A percentile compares a stretch with the other conserved stretches of the same genome.
Conservation (phyloP, 306 rosid species). For the Cucumis cinereus region DNA sequence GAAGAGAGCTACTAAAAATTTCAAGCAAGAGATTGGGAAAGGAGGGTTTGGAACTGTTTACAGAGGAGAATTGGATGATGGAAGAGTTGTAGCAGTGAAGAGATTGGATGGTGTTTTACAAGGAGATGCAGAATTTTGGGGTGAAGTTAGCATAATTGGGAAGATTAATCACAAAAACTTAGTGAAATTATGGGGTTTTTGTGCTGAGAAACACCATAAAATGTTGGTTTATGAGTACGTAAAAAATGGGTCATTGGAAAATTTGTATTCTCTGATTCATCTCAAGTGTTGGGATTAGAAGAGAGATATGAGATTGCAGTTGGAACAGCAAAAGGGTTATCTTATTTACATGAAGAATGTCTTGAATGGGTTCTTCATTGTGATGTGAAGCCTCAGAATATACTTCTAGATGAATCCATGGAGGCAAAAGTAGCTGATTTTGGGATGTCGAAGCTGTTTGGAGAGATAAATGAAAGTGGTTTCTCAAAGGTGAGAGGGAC, state of each 20-base stretch:
- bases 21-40: slow-evolving; percentile 24
- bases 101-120: slow-evolving; percentile 26
- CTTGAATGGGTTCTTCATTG: slow-evolving; percentile 31
- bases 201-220: slow-evolving; percentile 19
- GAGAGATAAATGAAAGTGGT: slow-evolving; percentile 12
- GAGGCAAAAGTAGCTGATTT: slow-evolving; percentile 31
- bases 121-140: slow-evolving; percentile 37
- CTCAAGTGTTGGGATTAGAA: slow-evolving; percentile 7
- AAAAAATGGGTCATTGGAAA: slow-evolving; percentile 27
- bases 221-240: slow-evolving; percentile 27
- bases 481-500: slow-evolving; percentile 29
- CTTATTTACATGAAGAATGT: slow-evolving; percentile 39
- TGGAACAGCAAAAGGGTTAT: slow-evolving; percentile 32
- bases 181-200: slow-evolving; percentile 32
- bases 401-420: slow-evolving; percentile 13
- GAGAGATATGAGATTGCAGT: slow-evolving; percentile 24
- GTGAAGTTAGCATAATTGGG: slow-evolving; percentile 32
- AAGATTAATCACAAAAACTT: slow-evolving; percentile 30
- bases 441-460: slow-evolving; percentile 31
- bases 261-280: slow-evolving; percentile 11
- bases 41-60: slow-evolving; percentile 23
- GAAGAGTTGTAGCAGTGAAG: slow-evolving; percentile 28
- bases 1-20: slow-evolving; percentile 18
- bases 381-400: slow-evolving; percentile 37
- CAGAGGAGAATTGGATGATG: slow-evolving; percentile 24